Evolutionary conservation across 2,329 filamentous ascomycete genomes (phyloP).

Genomic region (Calycina marina): DNA sequence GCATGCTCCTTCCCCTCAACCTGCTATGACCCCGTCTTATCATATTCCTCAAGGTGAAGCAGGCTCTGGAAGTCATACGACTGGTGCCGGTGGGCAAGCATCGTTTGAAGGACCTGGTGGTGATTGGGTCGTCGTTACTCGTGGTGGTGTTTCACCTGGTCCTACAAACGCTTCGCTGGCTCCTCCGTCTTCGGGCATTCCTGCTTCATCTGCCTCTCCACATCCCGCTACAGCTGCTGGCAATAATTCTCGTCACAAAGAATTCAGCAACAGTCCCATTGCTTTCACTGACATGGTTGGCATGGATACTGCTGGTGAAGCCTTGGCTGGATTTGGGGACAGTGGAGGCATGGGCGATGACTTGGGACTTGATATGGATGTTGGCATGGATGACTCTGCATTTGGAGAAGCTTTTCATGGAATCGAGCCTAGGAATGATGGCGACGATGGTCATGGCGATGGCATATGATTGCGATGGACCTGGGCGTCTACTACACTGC

Average conservation of each 20-base stretch:
- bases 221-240: slow-evolving; percentile 6
- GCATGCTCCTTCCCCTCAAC: slow-evolving; percentile 30
- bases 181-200: slow-evolving; percentile 4
- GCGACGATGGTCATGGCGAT: background rate
- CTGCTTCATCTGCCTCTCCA: slow-evolving; percentile 1
- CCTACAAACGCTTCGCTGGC: slow-evolving; percentile 1
- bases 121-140: slow-evolving; percentile 65
- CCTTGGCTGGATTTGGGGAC: slow-evolving; percentile 49
- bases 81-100: slow-evolving; percentile 7
- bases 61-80: slow-evolving; percentile 6
- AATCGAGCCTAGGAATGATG: slow-evolving; percentile 25
- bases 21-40: slow-evolving; percentile 14
- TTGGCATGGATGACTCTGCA: slow-evolving; percentile 64
- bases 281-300: slow-evolving; percentile 51
- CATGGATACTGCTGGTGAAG: slow-evolving; percentile 58
- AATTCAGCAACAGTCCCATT: slow-evolving; percentile 29
- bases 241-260: slow-evolving; percentile 14
- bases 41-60: slow-evolving; percentile 13
- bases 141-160: slow-evolving; percentile 34
- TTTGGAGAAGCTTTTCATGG: slow-evolving; percentile 75
- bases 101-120: slow-evolving; percentile 30
- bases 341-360: slow-evolving; percentile 33
- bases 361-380: slow-evolving; percentile 40
- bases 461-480: background rate
- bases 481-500: no score